Percentiles rank a stretch among this genome's conserved stretches.
Evolutionary conservation across 139 green algal species (phyloP).

Genomic region (Haematococcus sp.): DNA sequence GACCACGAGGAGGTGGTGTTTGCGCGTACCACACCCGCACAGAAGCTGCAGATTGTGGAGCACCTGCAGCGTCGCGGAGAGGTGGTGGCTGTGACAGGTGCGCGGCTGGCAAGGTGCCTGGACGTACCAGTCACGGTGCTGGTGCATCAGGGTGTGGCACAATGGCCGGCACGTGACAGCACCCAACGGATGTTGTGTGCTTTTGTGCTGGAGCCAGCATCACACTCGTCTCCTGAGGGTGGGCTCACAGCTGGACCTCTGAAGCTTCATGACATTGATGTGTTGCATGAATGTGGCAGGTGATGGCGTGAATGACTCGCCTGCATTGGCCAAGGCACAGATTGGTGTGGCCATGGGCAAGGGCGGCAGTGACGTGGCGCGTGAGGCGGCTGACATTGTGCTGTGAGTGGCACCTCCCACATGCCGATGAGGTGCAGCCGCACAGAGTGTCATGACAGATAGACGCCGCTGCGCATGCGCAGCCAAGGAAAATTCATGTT

Average conservation of each 20-base stretch:
- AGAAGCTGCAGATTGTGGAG: slow-evolving; percentile 75
- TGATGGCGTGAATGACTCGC: slow-evolving; percentile 79
- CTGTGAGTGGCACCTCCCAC: slow-evolving; percentile 20
- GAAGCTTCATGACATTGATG: too few species aligned
- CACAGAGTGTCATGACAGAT: too few species aligned
- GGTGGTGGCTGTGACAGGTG: slow-evolving; percentile 28
- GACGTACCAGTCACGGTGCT: neutral
- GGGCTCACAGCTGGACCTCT: too few species aligned
- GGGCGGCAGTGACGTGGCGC: slow-evolving; percentile 55
- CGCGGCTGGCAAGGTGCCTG: neutral
- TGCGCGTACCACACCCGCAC: slow-evolving; percentile 58
- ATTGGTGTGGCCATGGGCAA: slow-evolving; percentile 82
- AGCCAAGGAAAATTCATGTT: too few species aligned
- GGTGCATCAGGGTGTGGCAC: too few species aligned
- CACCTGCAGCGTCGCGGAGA: slow-evolving; percentile 56
- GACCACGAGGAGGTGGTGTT: slow-evolving; percentile 48
- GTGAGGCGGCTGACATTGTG: slow-evolving; percentile 76
- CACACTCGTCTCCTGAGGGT: too few species aligned
- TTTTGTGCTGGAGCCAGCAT: too few species aligned
- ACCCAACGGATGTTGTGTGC: too few species aligned
- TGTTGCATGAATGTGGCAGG: slow-evolving; percentile 19
- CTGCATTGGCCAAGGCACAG: slow-evolving; percentile 74
- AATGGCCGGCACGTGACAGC: too few species aligned
- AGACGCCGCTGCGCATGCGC: too few species aligned
- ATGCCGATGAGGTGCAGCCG: too few species aligned